These are phyloP conservation scores for Halenospora varia DNA, from an alignment of 495 filamentous ascomycete species.

Conservation along the genomic window DNA sequence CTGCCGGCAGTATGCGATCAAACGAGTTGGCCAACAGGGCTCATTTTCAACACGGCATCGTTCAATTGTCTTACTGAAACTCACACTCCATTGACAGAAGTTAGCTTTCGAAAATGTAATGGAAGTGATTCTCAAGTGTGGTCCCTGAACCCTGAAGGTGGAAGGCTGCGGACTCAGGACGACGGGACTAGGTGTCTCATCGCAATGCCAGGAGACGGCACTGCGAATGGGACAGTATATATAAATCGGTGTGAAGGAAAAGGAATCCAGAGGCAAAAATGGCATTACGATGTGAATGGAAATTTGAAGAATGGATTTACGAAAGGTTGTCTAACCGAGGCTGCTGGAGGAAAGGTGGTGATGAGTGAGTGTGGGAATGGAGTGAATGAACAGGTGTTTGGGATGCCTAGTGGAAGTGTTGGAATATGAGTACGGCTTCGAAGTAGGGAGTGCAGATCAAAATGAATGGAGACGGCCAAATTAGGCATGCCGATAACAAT, in stretches of 20 bases:
- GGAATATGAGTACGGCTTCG: too few relatives aligned
- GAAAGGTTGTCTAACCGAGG: not conserved
- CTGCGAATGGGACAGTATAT: not conserved
- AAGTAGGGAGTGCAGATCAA: too few relatives aligned
- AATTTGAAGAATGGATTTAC: not conserved
- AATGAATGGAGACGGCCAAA: too few relatives aligned
- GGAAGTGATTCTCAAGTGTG: not conserved
- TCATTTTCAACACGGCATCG: slow-evolving; percentile 20
- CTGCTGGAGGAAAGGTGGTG: not conserved
- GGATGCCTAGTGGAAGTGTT: not conserved
- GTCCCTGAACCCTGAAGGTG: not conserved
- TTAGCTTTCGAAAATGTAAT: not conserved
- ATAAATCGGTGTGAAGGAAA: not conserved
- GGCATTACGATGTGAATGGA: not conserved
- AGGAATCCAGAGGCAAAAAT: not conserved
- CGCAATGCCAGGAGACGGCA: not conserved
- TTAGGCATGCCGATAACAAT: too few relatives aligned
- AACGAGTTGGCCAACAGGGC: slow-evolving; percentile 11
- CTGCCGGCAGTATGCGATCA: not conserved
- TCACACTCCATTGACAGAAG: not conserved
- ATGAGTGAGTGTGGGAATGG: not conserved
- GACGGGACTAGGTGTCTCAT: not conserved
- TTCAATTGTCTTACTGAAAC: slow-evolving; percentile 5
- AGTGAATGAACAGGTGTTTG: not conserved
- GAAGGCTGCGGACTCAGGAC: not conserved